Evolutionary conservation across 441 rosid genomes (phyloP), one percentile per base, ranked within the genome.

Genomic region (Aquilaria agallochum): DNA sequence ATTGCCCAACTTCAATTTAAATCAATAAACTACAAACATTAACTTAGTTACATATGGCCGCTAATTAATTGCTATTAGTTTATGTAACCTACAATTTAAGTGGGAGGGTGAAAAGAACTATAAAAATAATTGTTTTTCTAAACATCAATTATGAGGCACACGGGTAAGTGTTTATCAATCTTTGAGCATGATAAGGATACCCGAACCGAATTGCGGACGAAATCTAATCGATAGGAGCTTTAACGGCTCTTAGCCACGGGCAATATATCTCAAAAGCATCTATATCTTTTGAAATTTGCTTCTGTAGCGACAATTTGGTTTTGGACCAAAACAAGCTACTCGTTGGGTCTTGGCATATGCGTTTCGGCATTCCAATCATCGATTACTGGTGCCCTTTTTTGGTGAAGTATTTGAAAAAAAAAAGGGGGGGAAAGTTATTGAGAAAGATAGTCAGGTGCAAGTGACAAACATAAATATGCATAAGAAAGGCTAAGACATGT

Each of bases 201-300:
- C 51, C 11, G 56, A 63, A 57, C 27, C 10, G 55, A 47, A 50
- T 30, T 30, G 56, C 31, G 59, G 33, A 55, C n/a, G 32, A 49
- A 56, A 65, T 68, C 64, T 72, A 33, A 52, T 64, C 72, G 75
- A 72, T 70, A 62, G 63, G 60, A 46, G 60, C 50, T 58, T 56
- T 45, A 15, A 61, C 44, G 66, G 68, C 51, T 65, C 55, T 67
- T 44, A 54, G 60, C 56, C 50, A 53, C 59, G 52, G 52, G 40
- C 11, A 54, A 34, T 60, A 8, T 27, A 32, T 56, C 59, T 36
- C 30, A 4, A 58, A 33, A 46, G 49, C 60, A 52, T 55, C 2
- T 47, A 34, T 10, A 33, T 32, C 2, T 12, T 13, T 45, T 34
- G 2, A 3, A 12, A 9, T 50, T 50, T 47, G 14, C 14, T 53